Percentiles rank a stretch among this genome's conserved stretches.
Conservation (phyloP, 306 rosid genomes). For the Rosa lucieae region DNA sequence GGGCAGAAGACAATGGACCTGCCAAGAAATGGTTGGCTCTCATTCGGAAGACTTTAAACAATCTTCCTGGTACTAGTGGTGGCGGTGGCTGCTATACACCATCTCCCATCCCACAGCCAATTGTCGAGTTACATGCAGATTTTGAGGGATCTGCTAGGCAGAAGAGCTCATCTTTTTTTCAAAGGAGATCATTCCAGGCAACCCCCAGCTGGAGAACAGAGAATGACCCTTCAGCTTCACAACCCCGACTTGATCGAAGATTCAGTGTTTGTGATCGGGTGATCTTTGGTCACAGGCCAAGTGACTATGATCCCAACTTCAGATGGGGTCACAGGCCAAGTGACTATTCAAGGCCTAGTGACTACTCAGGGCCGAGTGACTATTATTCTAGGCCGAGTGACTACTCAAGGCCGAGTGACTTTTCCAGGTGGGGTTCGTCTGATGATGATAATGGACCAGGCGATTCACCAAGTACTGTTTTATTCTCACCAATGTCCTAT, state of each 20-base stretch:
- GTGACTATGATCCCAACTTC: constrained; percentile 74
- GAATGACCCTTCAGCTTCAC: constrained; percentile 69
- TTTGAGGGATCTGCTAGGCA: constrained; percentile 95
- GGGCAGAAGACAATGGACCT: constrained; percentile 99
- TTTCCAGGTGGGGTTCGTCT: constrained; percentile 95
- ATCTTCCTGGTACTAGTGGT: constrained; percentile 91
- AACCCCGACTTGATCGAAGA: constrained; percentile 83
- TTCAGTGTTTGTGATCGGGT: constrained; percentile 96
- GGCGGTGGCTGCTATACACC: constrained; percentile 80
- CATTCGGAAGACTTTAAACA: constrained; percentile 81
- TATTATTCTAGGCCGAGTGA: constrained; percentile 51
- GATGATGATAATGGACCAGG: constrained; percentile 88
- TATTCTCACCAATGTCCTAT: constrained; percentile 78
- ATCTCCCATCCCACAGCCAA: constrained; percentile 91
- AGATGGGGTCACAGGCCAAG: constrained; percentile 82
- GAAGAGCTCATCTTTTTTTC: constrained; percentile 92
- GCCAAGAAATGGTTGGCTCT: constrained; percentile 98
- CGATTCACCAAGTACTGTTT: constrained; percentile 94
- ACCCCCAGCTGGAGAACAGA: constrained; percentile 86
- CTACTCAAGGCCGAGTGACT: constrained; percentile 55
- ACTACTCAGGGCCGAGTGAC: constrained; percentile 33
- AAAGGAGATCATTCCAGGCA: constrained; percentile 91
- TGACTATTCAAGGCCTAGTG: constrained; percentile 64
- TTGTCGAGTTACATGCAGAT: constrained; percentile 86
- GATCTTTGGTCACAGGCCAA: constrained; percentile 85